These are phyloP conservation scores for Solanum clarkiae DNA, from an alignment of 257 asterid species.

Conservation along the genomic window DNA sequence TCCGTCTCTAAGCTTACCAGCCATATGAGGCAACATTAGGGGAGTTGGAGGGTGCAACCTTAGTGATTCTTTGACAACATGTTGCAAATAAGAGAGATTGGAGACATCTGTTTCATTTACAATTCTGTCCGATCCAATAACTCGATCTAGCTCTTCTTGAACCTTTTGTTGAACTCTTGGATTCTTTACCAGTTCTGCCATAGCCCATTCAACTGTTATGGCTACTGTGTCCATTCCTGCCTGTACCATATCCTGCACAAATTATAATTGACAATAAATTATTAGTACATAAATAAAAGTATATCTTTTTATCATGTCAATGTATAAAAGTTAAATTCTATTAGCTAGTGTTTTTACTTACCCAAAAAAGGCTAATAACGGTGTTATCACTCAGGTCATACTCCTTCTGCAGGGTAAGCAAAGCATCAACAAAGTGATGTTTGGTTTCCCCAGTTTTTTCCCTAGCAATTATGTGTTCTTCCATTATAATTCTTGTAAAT, in stretches of 20 bases:
- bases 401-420: constrained; percentile 61
- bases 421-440: constrained; percentile 68
- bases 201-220: constrained; percentile 67
- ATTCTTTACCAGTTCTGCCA: constrained; percentile 68
- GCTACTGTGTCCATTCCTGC: constrained; percentile 89
- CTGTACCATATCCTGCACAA: constrained; percentile 66
- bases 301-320: background rate
- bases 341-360: background rate
- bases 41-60: constrained; percentile 83
- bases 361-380: constrained; percentile 68
- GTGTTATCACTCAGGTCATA: constrained; percentile 65
- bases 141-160: constrained; percentile 65
- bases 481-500: constrained; percentile 66
- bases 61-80: constrained; percentile 51
- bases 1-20: background rate
- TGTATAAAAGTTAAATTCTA: background rate
- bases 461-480: constrained; percentile 60
- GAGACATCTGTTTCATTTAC: constrained; percentile 60
- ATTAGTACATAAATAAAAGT: background rate
- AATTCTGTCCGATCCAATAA: constrained; percentile 35
- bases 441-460: constrained; percentile 48
- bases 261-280: background rate
- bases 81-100: constrained; percentile 55
- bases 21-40: constrained; percentile 61
- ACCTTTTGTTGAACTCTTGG: constrained; percentile 73